These are phyloP conservation scores for Quercus gilva DNA, from an alignment of 306 rosid species.

Conservation along the genomic window DNA sequence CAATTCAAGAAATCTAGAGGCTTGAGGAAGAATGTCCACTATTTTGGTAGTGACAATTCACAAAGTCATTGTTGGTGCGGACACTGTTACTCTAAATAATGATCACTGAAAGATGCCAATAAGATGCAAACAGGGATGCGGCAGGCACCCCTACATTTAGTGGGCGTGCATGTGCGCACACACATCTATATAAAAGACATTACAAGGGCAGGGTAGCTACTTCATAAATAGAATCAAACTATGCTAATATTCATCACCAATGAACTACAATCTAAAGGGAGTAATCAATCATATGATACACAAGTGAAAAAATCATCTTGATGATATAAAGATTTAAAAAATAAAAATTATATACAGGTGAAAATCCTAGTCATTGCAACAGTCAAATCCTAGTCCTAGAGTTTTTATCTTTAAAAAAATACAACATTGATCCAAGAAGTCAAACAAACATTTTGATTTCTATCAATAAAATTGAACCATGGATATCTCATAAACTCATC, in stretches of 20 bases:
- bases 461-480: not conserved
- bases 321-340: too few species aligned
- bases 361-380: not conserved
- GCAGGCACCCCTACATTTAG: too few species aligned
- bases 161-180: rapidly evolving
- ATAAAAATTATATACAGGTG: not conserved
- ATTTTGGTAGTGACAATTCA: too few species aligned
- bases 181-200: too few species aligned
- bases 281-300: not conserved
- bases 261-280: not conserved
- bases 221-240: not conserved
- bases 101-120: too few species aligned
- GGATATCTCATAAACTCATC: not conserved
- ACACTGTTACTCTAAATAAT: too few species aligned
- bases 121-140: too few species aligned
- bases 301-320: not conserved
- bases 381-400: not conserved
- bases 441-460: not conserved
- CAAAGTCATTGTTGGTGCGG: too few species aligned
- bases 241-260: not conserved
- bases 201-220: too few species aligned
- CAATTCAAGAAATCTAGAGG: too few species aligned
- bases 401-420: not conserved
- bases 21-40: too few species aligned
- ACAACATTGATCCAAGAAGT: not conserved